These are phyloP conservation scores for Starmerella apis DNA, from an alignment of 805 yeast genomes.

Conservation along the genomic window DNA sequence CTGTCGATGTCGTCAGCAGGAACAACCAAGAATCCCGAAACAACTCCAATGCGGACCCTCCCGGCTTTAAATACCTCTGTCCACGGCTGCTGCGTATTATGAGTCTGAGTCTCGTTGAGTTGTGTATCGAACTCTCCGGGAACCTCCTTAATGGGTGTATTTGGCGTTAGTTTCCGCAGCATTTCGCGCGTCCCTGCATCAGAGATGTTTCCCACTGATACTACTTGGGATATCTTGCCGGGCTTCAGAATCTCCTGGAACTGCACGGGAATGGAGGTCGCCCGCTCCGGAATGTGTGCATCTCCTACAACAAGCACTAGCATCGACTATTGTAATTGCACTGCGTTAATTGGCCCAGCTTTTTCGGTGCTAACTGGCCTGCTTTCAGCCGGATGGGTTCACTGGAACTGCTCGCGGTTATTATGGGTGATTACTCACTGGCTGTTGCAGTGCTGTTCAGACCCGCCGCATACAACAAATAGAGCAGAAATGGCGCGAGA, in stretches of 20 bases:
- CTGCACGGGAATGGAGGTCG: conserved; percentile 42
- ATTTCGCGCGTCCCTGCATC: conserved; percentile 52
- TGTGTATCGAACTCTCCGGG: conserved; percentile 68
- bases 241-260: conserved; percentile 72
- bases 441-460: no score
- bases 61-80: conserved; percentile 59
- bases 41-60: conserved; percentile 66
- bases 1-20: conserved; percentile 85
- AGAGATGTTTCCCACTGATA: conserved; percentile 76
- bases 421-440: conserved; percentile 1
- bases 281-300: conserved; percentile 78
- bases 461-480: background rate
- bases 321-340: conserved; percentile 32
- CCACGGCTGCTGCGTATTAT: conserved; percentile 40
- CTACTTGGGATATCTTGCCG: conserved; percentile 74
- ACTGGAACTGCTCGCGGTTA: no score
- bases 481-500: background rate
- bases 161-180: conserved; percentile 57
- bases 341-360: background rate
- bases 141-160: conserved; percentile 49
- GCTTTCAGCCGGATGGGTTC: no score
- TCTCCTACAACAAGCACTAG: conserved; percentile 78
- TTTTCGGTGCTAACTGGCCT: background rate
- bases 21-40: conserved; percentile 72
- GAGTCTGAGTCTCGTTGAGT: conserved; percentile 9